Evolutionary conservation across 768 basidiomycete species (phyloP).

Genomic region (Sporobolomyces roseus): DNA sequence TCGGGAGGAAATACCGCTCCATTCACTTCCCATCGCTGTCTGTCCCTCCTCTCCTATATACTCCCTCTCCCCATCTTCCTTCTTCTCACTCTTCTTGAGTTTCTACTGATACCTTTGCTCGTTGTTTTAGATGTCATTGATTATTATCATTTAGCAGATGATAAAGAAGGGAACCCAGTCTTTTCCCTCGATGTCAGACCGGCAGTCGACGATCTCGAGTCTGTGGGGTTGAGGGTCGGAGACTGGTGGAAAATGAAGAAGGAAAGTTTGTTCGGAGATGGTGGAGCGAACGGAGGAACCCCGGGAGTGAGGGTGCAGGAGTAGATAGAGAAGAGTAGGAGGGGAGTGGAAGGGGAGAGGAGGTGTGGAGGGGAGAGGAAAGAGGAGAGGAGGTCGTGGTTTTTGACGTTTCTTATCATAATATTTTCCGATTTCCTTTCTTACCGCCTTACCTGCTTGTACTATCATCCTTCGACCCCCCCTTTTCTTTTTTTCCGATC

Average conservation of each 20-base stretch:
- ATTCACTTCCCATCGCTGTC: constrained; percentile 37
- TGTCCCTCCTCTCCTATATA: too few species aligned
- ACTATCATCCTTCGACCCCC: too few species aligned
- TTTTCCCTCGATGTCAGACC: constrained; percentile 94
- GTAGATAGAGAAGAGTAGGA: too few species aligned
- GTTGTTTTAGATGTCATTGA: constrained; percentile 77
- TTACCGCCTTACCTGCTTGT: too few species aligned
- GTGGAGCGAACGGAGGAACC: neutral
- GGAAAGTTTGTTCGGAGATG: constrained; percentile 26
- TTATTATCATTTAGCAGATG: constrained; percentile 90
- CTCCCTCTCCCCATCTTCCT: neutral
- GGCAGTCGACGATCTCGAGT: constrained; percentile 77
- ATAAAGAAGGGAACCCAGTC: constrained; percentile 85
- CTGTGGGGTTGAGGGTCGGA: constrained; percentile 66
- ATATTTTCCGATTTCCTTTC: too few species aligned
- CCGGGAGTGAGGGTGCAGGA: constrained; percentile 38
- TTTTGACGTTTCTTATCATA: too few species aligned
- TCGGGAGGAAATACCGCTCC: constrained; percentile 22
- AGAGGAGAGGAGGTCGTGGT: neutral
- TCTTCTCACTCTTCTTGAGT: neutral
- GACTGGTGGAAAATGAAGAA: constrained; percentile 45
- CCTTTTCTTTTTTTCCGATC: too few species aligned
- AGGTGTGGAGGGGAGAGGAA: neutral
- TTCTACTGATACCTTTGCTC: neutral
- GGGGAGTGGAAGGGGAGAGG: neutral